Evolutionary conservation across 2,329 filamentous ascomycete genomes (phyloP).

Genomic region (Torrubiellomyces zombiae): DNA sequence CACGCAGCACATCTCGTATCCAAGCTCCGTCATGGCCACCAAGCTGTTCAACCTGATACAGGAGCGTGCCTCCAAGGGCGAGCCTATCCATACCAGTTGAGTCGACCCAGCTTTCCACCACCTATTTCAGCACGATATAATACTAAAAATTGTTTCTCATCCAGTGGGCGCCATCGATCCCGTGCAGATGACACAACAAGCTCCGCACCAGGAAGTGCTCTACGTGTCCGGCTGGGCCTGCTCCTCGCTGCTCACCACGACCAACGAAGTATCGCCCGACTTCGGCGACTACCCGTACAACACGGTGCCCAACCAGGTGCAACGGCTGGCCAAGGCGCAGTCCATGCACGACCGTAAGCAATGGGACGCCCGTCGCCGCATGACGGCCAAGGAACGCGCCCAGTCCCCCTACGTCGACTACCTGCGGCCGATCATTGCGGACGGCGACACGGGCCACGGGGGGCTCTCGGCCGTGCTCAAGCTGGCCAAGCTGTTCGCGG

Average conservation of each 20-base stretch:
- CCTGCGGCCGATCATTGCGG: conserved; percentile 83
- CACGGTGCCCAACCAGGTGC: conserved; percentile 94
- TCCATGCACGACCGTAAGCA: conserved; percentile 94
- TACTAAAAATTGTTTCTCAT: too few species aligned
- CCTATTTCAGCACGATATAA: too few species aligned
- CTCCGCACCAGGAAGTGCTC: conserved; percentile 83
- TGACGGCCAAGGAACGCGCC: conserved; percentile 56
- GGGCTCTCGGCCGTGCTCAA: conserved; percentile 87
- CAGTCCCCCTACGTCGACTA: conserved; percentile 79
- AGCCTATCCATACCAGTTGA: conserved; percentile 81
- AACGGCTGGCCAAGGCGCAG: conserved; percentile 90
- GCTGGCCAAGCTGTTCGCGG: conserved; percentile 90
- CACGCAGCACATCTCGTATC: conserved; percentile 70
- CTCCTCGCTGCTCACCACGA: conserved; percentile 79
- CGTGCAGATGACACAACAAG: conserved; percentile 99
- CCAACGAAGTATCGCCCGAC: conserved; percentile 94
- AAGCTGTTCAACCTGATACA: conserved; percentile 86
- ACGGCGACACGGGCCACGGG: conserved; percentile 91
- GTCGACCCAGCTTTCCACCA: too few species aligned
- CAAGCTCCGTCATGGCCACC: conserved; percentile 84
- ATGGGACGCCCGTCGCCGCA: conserved; percentile 68
- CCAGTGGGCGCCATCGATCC: conserved; percentile 93
- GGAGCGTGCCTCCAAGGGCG: conserved; percentile 57
- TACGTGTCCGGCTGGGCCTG: conserved; percentile 98
- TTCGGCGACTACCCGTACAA: conserved; percentile 99